A percentile compares a stretch with the other conserved stretches of the same genome.
Evolutionary conservation across 2,329 filamentous ascomycete genomes (phyloP).

Genomic region (Endothia cerciana): DNA sequence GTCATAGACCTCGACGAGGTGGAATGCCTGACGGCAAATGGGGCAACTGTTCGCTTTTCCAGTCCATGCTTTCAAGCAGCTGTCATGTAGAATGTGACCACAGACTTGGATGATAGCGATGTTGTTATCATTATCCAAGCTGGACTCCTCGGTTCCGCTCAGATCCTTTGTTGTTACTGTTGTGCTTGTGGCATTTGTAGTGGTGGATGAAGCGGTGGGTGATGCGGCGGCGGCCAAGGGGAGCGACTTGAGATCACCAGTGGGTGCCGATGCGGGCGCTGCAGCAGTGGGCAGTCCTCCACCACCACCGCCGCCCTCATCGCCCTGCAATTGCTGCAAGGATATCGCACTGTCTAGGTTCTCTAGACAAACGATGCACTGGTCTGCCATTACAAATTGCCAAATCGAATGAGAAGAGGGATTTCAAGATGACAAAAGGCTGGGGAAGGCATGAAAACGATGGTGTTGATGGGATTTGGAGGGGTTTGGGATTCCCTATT

Average conservation of each 20-base stretch:
- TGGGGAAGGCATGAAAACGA: slow-evolving; percentile 54
- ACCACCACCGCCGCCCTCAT: slow-evolving; percentile 32
- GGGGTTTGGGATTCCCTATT: slow-evolving; percentile 1
- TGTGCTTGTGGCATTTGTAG: slow-evolving; percentile 33
- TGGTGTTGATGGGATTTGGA: slow-evolving; percentile 19
- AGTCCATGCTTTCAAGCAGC: slow-evolving; percentile 91
- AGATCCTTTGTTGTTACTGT: slow-evolving; percentile 32
- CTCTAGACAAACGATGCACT: slow-evolving; percentile 73
- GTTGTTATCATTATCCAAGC: slow-evolving; percentile 42
- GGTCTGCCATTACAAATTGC: slow-evolving; percentile 57
- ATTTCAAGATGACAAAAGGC: slow-evolving; percentile 41
- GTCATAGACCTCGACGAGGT: slow-evolving; percentile 83
- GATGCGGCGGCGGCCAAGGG: slow-evolving; percentile 29
- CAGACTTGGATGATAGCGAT: slow-evolving; percentile 73
- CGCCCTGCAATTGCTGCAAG: slow-evolving; percentile 32
- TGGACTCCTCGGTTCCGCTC: slow-evolving; percentile 30
- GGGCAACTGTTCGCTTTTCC: slow-evolving; percentile 97
- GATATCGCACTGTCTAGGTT: slow-evolving; percentile 48
- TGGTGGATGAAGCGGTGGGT: slow-evolving; percentile 35
- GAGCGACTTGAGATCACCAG: slow-evolving; percentile 18
- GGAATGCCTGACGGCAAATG: slow-evolving; percentile 91
- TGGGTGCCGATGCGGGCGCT: slow-evolving; percentile 24
- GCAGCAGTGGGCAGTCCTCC: slow-evolving; percentile 24
- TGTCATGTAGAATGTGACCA: slow-evolving; percentile 89
- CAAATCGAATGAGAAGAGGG: slow-evolving; percentile 39